Evolutionary conservation across 495 filamentous ascomycete species (phyloP), one percentile per base, ranked within the genome.

Genomic region (Penicillium subrubescens): DNA sequence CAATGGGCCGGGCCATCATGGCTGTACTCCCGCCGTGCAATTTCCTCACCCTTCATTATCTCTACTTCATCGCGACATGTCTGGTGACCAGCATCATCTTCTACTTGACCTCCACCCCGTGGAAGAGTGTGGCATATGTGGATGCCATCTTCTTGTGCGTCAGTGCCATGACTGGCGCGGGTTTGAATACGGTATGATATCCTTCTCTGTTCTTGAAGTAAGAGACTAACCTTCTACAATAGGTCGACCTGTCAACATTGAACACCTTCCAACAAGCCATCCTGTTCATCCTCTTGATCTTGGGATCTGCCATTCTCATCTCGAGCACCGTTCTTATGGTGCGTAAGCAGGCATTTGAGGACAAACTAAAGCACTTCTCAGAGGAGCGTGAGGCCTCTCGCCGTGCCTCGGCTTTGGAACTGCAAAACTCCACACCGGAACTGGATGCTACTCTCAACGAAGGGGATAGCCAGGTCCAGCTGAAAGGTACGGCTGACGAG

Each of bases 141-240:
- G 90, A 96, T 72, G 84, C 88, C 14, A 77, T 96, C 12, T 97
- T 94, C 70, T 73, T 96, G 41, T 85, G 86, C 50, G 86, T 90
- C 46, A 90, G 87, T 64, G 92, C 92, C 27, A 94, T 95, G 86
- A 94, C 92, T 17, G 83, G 88, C 57, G 89, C 93, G 35, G 90
- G 90, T 0, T 77, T 93, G 35, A 92, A 91, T 61, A 91, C 87
- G 25, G 84, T 89, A 73, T 75, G 85, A 2, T 37, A 21, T 15
- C 14, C 43, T 51, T 58, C 48, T 25, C 10, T 29, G 25, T 27
- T 27, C 25, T 57, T 4, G 5, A 34, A 41, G 27, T 6, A 31
- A 25, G 35, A 65, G 11, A 66, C 15, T 52, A 52, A 52, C 27
- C 48, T 29, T 15, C 23, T 52, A 3, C 25, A 17, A n/a, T 8